Conservation (phyloP, 2,329 filamentous ascomycete species). For the Lachnellula subtilissima region DNA sequence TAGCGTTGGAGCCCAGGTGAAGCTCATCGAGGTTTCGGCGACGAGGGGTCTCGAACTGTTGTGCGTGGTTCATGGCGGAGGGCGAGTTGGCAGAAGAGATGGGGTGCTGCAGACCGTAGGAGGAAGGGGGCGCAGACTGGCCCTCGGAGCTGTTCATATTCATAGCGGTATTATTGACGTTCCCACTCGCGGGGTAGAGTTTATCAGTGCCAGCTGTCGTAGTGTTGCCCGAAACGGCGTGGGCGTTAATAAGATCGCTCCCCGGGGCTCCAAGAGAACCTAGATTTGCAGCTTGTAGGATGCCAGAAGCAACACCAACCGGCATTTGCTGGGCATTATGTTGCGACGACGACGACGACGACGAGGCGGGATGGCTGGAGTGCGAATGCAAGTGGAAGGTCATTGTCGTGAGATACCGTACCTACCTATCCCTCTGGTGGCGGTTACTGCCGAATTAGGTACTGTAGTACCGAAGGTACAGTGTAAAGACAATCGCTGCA, state of each 20-base stretch:
- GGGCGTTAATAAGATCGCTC: conserved; percentile 18
- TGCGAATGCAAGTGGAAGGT: conserved; percentile 20
- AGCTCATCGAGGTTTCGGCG: conserved; percentile 52
- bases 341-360: conserved; percentile 20
- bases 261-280: conserved; percentile 27
- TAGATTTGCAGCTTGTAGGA: conserved; percentile 29
- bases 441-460: too few relatives aligned
- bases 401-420: conserved; percentile 9
- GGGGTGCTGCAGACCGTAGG: conserved; percentile 18
- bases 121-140: conserved; percentile 30
- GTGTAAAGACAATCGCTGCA: too few relatives aligned
- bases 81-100: conserved; percentile 21
- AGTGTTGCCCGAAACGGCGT: conserved; percentile 10
- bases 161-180: conserved; percentile 26
- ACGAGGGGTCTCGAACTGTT: conserved; percentile 46
- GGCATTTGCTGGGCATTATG: conserved; percentile 21
- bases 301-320: conserved; percentile 21
- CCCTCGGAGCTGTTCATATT: conserved; percentile 20
- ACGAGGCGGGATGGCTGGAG: conserved; percentile 8
- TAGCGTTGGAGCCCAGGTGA: conserved; percentile 43
- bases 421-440: too few relatives aligned
- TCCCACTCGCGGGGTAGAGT: conserved; percentile 35
- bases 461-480: too few relatives aligned
- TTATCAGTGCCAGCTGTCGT: conserved; percentile 39
- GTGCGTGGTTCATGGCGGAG: conserved; percentile 38